Conservation (phyloP, 2,329 filamentous ascomycete genomes). For the Neofusicoccum sp. region DNA sequence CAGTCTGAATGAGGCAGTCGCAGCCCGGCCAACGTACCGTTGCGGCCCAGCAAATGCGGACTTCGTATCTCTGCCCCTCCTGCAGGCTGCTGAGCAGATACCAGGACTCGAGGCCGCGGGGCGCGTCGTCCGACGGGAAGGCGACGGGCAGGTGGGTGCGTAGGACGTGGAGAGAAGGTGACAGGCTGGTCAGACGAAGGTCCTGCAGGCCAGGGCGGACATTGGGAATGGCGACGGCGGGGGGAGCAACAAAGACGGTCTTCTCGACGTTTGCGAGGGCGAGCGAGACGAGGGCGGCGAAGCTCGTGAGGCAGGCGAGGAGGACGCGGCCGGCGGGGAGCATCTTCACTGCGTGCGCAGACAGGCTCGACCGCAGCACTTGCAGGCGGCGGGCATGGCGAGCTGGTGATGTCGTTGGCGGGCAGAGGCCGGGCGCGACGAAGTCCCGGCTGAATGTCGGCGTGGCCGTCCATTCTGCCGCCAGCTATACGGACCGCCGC, state of each 20-base stretch:
- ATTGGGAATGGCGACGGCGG: slow-evolving; percentile 55
- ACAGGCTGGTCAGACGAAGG: slow-evolving; percentile 64
- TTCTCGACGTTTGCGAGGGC: slow-evolving; percentile 82
- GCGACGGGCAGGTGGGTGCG: slow-evolving; percentile 64
- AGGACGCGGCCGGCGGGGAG: neutral
- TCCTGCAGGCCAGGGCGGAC: slow-evolving; percentile 57
- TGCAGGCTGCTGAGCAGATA: slow-evolving; percentile 69
- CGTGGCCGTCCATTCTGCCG: too few relatives aligned
- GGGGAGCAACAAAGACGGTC: slow-evolving; percentile 77
- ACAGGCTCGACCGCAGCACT: slow-evolving; percentile 16
- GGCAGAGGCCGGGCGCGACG: slow-evolving; percentile 1
- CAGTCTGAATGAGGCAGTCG: neutral
- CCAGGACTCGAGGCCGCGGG: slow-evolving; percentile 69
- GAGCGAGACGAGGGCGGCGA: neutral
- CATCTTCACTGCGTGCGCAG: slow-evolving; percentile 18
- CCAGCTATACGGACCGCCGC: too few relatives aligned
- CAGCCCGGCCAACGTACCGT: slow-evolving; percentile 60
- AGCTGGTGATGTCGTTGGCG: slow-evolving; percentile 6
- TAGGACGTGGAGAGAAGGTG: slow-evolving; percentile 53
- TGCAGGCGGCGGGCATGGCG: slow-evolving; percentile 12
- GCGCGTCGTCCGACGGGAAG: slow-evolving; percentile 59
- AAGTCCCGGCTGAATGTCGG: slow-evolving; percentile 2
- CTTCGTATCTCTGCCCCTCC: slow-evolving; percentile 79
- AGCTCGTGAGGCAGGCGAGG: neutral
- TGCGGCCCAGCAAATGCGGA: slow-evolving; percentile 89